A percentile compares a stretch with the other conserved stretches of the same genome.
phyloP scores from a whole-genome alignment of 805 yeast species.

The Lipomyces mesembrius region DNA sequence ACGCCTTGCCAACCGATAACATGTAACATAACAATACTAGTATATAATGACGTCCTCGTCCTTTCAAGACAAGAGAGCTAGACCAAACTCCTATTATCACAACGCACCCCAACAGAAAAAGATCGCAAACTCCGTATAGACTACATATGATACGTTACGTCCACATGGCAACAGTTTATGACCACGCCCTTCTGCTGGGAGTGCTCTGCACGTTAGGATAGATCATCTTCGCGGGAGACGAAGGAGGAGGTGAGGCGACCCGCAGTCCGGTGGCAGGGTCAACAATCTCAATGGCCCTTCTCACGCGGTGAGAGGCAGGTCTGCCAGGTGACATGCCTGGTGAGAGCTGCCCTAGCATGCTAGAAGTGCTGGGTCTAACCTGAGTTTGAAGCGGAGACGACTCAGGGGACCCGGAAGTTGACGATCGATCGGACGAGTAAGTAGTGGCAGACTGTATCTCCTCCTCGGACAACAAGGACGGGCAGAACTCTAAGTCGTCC shows the following conservation, averaged over 20 bases:
- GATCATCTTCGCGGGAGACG: conserved; percentile 29
- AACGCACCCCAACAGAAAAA: neutral
- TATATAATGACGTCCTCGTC: neutral
- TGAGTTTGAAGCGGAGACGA: conserved; percentile 38
- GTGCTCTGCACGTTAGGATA: conserved; percentile 20
- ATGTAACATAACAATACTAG: neutral
- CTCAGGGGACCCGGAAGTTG: conserved; percentile 38
- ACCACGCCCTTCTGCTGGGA: conserved; percentile 29
- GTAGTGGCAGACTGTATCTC: conserved; percentile 30
- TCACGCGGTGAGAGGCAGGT: conserved; percentile 25
- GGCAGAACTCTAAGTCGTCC: conserved; percentile 75
- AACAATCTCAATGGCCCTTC: conserved; percentile 52
- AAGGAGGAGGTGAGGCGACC: conserved; percentile 51
- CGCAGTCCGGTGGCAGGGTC: conserved; percentile 61
- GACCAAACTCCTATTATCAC: conserved; percentile 9
- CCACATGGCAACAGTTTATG: neutral
- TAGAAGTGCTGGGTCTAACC: conserved; percentile 21
- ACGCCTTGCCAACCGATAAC: conserved; percentile 4
- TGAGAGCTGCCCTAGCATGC: conserved; percentile 30
- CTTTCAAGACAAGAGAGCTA: neutral
- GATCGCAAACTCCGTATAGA: neutral
- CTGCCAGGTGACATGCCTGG: conserved; percentile 30
- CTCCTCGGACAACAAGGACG: conserved; percentile 45
- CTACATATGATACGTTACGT: neutral
- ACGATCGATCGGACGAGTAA: conserved; percentile 37